Percentiles rank a stretch among this genome's conserved stretches.
Conservation (phyloP, 805 yeast genomes). For the Yarrowia keelungensis region DNA sequence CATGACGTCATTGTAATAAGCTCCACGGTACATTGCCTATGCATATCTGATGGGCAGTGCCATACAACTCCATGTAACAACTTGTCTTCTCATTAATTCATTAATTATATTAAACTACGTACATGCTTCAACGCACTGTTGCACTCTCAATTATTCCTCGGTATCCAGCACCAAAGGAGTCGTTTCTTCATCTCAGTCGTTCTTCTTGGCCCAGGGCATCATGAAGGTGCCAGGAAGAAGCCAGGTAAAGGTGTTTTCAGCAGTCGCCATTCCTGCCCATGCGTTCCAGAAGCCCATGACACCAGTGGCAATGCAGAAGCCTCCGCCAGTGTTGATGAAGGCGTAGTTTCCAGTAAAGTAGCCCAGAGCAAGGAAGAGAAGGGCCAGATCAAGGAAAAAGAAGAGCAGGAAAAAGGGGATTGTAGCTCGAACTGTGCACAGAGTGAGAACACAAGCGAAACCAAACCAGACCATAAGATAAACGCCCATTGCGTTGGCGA, state of each 20-base stretch:
- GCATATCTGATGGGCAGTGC: not conserved
- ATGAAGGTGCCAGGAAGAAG: constrained; percentile 28
- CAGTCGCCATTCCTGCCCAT: constrained; percentile 64
- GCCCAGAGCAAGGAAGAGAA: constrained; percentile 58
- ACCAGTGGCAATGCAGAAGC: constrained; percentile 61
- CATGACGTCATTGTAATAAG: not conserved
- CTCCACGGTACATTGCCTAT: too few relatives aligned
- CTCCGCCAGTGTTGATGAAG: constrained; percentile 63
- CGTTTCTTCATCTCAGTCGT: not conserved
- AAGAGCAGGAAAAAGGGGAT: constrained; percentile 66
- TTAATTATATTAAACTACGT: constrained; percentile 4
- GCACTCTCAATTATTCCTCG: not conserved
- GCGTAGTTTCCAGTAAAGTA: constrained; percentile 55
- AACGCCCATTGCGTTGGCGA: constrained; percentile 62
- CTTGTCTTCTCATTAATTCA: not conserved
- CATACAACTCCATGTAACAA: too few relatives aligned
- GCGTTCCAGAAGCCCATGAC: constrained; percentile 65
- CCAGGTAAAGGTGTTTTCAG: constrained; percentile 52
- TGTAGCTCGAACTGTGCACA: constrained; percentile 69
- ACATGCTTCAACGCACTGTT: too few relatives aligned
- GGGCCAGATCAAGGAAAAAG: constrained; percentile 52
- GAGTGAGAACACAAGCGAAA: constrained; percentile 60
- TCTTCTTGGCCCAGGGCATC: constrained; percentile 39
- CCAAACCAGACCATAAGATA: constrained; percentile 67
- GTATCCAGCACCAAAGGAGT: constrained; percentile 17